Evolutionary conservation across 2,329 filamentous ascomycete species (phyloP).

Genomic region (Scleromitrula shiraiana): DNA sequence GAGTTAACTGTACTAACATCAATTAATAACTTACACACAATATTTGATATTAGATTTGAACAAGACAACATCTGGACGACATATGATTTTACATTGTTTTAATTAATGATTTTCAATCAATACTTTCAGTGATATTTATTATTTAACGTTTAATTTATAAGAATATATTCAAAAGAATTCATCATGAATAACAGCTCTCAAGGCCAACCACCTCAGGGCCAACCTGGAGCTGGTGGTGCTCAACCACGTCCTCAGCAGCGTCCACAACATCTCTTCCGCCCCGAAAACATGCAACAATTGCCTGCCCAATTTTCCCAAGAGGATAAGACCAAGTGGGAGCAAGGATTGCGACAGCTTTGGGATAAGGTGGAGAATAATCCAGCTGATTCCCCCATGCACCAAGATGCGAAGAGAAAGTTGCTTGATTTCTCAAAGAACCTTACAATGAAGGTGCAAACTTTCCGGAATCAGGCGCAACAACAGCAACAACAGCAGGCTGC

Average conservation of each 20-base stretch:
- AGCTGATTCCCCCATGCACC: slow-evolving; percentile 41
- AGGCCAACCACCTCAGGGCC: slow-evolving; percentile 19
- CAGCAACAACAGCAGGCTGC: slow-evolving; percentile 32
- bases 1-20: no score
- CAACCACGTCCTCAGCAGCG: slow-evolving; percentile 18
- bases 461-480: slow-evolving; percentile 8
- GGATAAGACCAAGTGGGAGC: slow-evolving; percentile 52
- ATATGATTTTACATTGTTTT: no score
- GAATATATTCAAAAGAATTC: neutral
- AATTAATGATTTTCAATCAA: no score
- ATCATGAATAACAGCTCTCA: slow-evolving; percentile 24
- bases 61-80: no score
- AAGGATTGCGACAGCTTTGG: slow-evolving; percentile 47
- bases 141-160: no score
- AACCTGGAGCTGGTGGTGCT: slow-evolving; percentile 12
- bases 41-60: no score
- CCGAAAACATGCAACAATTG: slow-evolving; percentile 28
- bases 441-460: slow-evolving; percentile 17
- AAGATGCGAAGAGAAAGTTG: slow-evolving; percentile 48
- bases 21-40: no score
- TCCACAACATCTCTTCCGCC: slow-evolving; percentile 21
- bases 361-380: slow-evolving; percentile 40
- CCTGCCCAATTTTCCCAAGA: slow-evolving; percentile 37
- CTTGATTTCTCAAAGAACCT: slow-evolving; percentile 53
- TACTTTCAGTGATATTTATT: no score